These are phyloP conservation scores for Ramalina intermedia DNA, from an alignment of 495 filamentous ascomycete genomes.

Conservation along the genomic window DNA sequence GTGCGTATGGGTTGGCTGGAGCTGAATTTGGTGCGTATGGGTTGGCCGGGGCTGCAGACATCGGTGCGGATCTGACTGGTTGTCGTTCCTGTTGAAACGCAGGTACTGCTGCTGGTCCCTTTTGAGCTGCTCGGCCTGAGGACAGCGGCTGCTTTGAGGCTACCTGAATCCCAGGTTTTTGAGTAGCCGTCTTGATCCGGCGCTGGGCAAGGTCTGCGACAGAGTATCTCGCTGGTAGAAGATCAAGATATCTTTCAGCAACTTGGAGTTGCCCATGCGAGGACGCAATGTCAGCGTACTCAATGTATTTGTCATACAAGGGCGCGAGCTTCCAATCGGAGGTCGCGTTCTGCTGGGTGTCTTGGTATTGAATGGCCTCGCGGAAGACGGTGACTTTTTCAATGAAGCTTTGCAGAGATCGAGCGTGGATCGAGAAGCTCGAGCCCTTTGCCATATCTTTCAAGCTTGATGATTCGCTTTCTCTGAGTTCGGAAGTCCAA, in stretches of 20 bases:
- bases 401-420: constrained; percentile 78
- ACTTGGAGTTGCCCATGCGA: constrained; percentile 74
- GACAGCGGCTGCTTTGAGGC: constrained; percentile 20
- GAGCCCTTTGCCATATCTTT: constrained; percentile 54
- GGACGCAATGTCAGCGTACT: constrained; percentile 92
- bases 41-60: constrained; percentile 18
- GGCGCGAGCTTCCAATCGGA: constrained; percentile 78
- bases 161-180: constrained; percentile 40
- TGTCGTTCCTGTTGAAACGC: constrained; percentile 22
- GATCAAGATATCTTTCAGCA: constrained; percentile 81
- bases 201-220: constrained; percentile 79
- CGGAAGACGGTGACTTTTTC: constrained; percentile 98
- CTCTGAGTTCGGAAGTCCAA: constrained; percentile 79
- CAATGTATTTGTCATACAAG: constrained; percentile 88
- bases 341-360: constrained; percentile 51
- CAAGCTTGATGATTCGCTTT: constrained; percentile 61
- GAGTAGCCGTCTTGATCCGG: constrained; percentile 73
- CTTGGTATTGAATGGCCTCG: constrained; percentile 79
- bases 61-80: constrained; percentile 24
- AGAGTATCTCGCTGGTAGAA: constrained; percentile 73
- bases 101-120: constrained; percentile 6
- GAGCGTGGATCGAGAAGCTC: constrained; percentile 82
- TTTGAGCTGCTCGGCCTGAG: constrained; percentile 15
- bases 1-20: constrained; percentile 20
- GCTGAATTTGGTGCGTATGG: constrained; percentile 16